Conservation (phyloP, 2,329 filamentous ascomycete genomes). For the Hymenotorrendiella dingleyae region DNA sequence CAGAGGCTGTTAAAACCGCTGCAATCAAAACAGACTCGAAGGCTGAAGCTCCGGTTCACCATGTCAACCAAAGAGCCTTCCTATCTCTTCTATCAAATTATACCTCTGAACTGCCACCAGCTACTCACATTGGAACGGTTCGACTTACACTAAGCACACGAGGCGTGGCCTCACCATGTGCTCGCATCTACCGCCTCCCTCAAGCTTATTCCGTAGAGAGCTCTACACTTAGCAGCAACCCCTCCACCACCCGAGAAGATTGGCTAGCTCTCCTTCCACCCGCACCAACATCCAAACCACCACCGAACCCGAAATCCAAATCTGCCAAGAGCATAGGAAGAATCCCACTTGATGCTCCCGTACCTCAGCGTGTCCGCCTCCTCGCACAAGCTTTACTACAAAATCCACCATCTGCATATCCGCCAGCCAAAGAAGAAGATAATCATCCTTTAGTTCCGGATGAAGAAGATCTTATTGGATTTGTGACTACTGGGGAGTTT, state of each 20-base stretch:
- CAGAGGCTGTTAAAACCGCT: not conserved
- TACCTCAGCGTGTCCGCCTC: conserved; percentile 32
- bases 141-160: conserved; percentile 61
- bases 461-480: conserved; percentile 75
- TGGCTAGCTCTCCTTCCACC: conserved; percentile 60
- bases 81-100: conserved; percentile 19
- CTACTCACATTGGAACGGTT: conserved; percentile 50
- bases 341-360: conserved; percentile 27
- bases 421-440: conserved; percentile 30
- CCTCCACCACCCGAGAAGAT: conserved; percentile 49
- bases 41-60: conserved; percentile 10
- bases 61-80: conserved; percentile 18
- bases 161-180: conserved; percentile 65
- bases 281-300: conserved; percentile 19
- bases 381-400: conserved; percentile 44
- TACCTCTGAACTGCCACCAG: conserved; percentile 25
- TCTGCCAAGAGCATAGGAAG: conserved; percentile 9
- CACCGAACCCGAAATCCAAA: conserved; percentile 20
- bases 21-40: conserved; percentile 8
- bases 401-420: conserved; percentile 36
- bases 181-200: conserved; percentile 82
- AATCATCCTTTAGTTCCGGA: conserved; percentile 64
- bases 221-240: conserved; percentile 28
- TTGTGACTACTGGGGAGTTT: conserved; percentile 82
- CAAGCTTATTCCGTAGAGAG: conserved; percentile 20